phyloP scores from a whole-genome alignment of 1,284 basidiomycete species.

The Papiliotrema laurentii region DNA sequence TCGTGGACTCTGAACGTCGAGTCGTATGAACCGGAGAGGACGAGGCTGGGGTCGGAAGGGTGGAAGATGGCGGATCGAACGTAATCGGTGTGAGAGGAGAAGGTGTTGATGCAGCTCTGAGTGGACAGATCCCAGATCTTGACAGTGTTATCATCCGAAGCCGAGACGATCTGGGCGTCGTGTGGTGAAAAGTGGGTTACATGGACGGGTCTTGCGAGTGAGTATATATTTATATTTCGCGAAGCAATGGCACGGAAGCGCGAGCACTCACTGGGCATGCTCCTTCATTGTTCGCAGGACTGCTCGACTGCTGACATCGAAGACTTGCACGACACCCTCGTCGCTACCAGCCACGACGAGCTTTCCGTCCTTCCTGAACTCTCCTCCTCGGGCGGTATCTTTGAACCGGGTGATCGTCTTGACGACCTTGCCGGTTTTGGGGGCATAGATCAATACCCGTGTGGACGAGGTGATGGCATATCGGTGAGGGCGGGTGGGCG shows the following conservation, averaged over 20 bases:
- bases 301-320: conserved; percentile 91
- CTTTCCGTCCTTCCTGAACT: conserved; percentile 87
- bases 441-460: conserved; percentile 91
- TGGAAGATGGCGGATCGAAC: conserved; percentile 88
- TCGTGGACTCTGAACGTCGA: conserved; percentile 87
- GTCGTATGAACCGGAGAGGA: conserved; percentile 94
- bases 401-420: conserved; percentile 97
- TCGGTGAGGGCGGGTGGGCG: conserved; percentile 74
- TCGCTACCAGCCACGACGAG: conserved; percentile 94
- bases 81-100: conserved; percentile 86
- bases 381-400: conserved; percentile 83
- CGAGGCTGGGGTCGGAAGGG: conserved; percentile 71
- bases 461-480: conserved; percentile 95
- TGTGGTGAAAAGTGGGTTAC: conserved; percentile 85
- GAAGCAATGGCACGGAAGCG: neutral
- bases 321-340: conserved; percentile 90
- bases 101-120: conserved; percentile 71
- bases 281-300: conserved; percentile 87
- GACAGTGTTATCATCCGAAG: conserved; percentile 93
- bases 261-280: conserved; percentile 66
- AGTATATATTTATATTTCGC: neutral
- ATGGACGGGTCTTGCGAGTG: conserved; percentile 69
- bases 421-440: conserved; percentile 87
- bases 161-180: conserved; percentile 81
- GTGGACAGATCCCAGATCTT: conserved; percentile 95